phyloP scores from a whole-genome alignment of 73 alveolate genomes.

The Tetrahymena elliotti region DNA sequence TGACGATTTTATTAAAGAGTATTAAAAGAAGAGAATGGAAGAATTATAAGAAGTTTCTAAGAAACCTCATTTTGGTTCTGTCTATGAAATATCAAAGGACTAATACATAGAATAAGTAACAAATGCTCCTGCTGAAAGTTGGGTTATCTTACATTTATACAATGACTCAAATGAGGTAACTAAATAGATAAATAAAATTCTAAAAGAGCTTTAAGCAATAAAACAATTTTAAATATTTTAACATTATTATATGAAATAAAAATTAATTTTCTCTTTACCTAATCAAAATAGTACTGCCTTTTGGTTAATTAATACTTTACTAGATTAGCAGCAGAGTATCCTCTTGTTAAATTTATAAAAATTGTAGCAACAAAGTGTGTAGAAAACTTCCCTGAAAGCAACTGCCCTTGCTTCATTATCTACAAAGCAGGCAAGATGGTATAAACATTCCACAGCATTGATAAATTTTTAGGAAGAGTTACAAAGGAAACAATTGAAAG shows the following conservation, averaged over 20 bases:
- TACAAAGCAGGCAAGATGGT: constrained; percentile 16
- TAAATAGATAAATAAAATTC: neutral
- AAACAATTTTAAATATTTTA: too few species aligned
- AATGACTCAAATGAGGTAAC: constrained; percentile 26
- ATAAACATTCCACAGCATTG: constrained; percentile 20
- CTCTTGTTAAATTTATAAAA: constrained; percentile 22
- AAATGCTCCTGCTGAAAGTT: constrained; percentile 26
- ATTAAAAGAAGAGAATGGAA: neutral
- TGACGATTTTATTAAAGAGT: constrained; percentile 25
- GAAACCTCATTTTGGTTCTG: constrained; percentile 12
- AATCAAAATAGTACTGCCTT: neutral
- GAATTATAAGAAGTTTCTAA: constrained; percentile 12
- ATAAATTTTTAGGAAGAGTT: constrained; percentile 19
- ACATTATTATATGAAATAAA: too few species aligned
- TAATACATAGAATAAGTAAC: constrained; percentile 25
- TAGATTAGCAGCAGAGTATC: constrained; percentile 19
- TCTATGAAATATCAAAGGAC: constrained; percentile 23
- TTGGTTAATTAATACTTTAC: neutral
- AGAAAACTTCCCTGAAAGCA: constrained; percentile 37
- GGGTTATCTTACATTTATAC: constrained; percentile 13
- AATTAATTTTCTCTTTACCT: neutral
- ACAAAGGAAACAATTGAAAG: constrained; percentile 15
- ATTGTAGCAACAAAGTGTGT: constrained; percentile 38
- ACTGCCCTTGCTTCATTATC: constrained; percentile 23
- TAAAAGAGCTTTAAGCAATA: too few species aligned